Percentiles rank a stretch among this genome's conserved stretches.
Evolutionary conservation across 352 stramenopile genomes (phyloP).

Genomic region (Phytophthora sansomeana): DNA sequence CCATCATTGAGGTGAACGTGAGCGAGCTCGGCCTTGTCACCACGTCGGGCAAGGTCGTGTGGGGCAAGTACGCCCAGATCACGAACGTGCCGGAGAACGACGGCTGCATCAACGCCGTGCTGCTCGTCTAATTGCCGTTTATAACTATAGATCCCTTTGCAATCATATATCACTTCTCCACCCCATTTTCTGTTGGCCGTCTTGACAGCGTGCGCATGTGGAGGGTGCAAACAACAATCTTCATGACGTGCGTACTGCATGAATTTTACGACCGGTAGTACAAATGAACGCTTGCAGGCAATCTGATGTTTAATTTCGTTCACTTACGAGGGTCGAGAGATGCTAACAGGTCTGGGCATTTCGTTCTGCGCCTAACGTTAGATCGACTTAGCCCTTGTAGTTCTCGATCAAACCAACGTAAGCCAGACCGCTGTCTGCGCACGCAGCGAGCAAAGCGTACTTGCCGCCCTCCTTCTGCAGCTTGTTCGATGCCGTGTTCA

Average conservation of each 20-base stretch:
- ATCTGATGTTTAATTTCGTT: constrained; percentile 10
- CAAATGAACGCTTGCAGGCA: background rate
- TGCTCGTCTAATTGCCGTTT: constrained; percentile 94
- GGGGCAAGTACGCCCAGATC: constrained; percentile 99
- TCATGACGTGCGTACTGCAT: background rate
- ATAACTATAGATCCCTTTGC: constrained; percentile 49
- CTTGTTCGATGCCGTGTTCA: constrained; percentile 98
- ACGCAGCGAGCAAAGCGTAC: constrained; percentile 97
- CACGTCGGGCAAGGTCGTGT: constrained; percentile 99
- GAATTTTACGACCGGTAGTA: no score
- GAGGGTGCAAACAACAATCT: background rate
- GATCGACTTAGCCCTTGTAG: constrained; percentile 64
- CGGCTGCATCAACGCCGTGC: constrained; percentile 99
- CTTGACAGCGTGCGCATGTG: background rate
- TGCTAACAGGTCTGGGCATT: constrained; percentile 14
- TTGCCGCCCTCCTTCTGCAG: constrained; percentile 95
- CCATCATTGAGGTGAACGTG: constrained; percentile 99
- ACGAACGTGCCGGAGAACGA: constrained; percentile 99
- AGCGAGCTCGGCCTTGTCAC: constrained; percentile 99
- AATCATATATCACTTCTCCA: constrained; percentile 35
- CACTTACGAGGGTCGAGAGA: constrained; percentile 4
- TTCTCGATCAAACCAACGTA: constrained; percentile 96
- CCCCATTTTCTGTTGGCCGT: background rate
- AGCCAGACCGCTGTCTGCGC: constrained; percentile 97
- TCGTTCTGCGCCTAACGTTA: background rate